Evolutionary conservation across 129 eudicot genomes (phyloP), one percentile per base, ranked within the genome.

Genomic region (Saposhnikovia divaricata): DNA sequence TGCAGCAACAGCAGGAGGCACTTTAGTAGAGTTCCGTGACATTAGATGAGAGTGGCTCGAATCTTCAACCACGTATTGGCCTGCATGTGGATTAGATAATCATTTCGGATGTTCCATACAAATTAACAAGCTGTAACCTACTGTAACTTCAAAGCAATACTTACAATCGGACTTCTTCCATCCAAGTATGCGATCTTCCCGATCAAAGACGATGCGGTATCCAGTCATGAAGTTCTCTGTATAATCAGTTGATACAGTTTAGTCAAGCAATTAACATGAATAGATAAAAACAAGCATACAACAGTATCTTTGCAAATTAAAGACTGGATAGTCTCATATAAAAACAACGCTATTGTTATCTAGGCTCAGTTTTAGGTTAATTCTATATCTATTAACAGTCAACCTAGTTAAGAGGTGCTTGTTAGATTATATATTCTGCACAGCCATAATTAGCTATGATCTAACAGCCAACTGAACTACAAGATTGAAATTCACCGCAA

Each of bases 201-300:
- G 85, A 80, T 93, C 94, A 87, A 95, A 95, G 55, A 95, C 98
- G 13, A 93, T 84, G 23, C 93, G 90, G 89, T 95, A 89, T 74
- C 98, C 96, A 75, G 96, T 93, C 98, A 93, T 91, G 73, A 93
- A 93, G 84, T 93, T 93, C 86, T 93, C 98, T 91, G 93, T 46
- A 87, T 16, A 23, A 80, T 18, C 18, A 78, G 59, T 9, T 55
- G 47, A 74, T 14, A 19, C 15, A 5, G 55, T 3, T 11, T 66
- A 74, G 55, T 51, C 19, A 72, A 38, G 44, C 55, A 61, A 38
- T 74, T 59, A 50, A 59, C 53, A 43, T 66, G 82, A 44, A 57
- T 1, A 66, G 21, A 39, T 18, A 39, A 16, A 10, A 16, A 10
- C 42, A 0, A 59, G 7, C 50, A 50, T 43, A 46, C 45, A n/a